Base-by-base conservation (phyloP, 345 rosid genomes). In the Hibiscus syriacus region DNA sequence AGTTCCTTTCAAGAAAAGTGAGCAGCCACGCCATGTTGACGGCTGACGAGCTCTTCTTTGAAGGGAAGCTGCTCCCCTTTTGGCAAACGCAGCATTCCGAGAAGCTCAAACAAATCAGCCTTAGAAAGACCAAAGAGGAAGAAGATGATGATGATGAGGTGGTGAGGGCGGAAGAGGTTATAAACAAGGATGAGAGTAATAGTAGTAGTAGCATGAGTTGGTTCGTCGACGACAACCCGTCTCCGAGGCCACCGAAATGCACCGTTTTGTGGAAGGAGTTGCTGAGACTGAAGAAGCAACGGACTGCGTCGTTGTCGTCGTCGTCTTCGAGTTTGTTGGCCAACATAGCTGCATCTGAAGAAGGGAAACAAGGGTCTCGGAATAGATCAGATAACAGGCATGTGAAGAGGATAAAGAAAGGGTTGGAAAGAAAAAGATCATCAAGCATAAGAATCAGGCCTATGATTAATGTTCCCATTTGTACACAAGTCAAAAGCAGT, bases 191-290 rank as follows among this genome's bases (percentile, higher is more conserved):
- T 17, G 83, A 73, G 50, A 61, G 72, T n/a, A n/a, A n/a, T n/a
- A n/a, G n/a, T n/a, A n/a, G n/a, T 48, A 82, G 72, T 53, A 82
- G 79, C 56, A 80, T 78, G 8, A 82, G 72, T 54, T 90, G 97
- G 97, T 89, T 87, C 77, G 81, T 87, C 41, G 97, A 94, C 59
- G 98, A 93, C 46, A 96, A 93, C 39, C 97, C 97, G 41, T 93
- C 98, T 58, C 98, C 98, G 5, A 58, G 64, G 23, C 64, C 64
- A 58, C 64, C 64, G 38, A 58, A 58, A 32, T 58, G 64, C 0
- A 90, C 97, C 2, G 97, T 93, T 3, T 52, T 93, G 3, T 93
- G 97, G 97, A 93, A 90, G 81, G 98, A 90, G 77, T 70, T 93
- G 71, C 80, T 93, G 3, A 80, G 94, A 83, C 48, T 93, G 67